Evolutionary conservation across 176 grass and related monocot genomes (phyloP).

Genomic region (Stipa capillata): DNA sequence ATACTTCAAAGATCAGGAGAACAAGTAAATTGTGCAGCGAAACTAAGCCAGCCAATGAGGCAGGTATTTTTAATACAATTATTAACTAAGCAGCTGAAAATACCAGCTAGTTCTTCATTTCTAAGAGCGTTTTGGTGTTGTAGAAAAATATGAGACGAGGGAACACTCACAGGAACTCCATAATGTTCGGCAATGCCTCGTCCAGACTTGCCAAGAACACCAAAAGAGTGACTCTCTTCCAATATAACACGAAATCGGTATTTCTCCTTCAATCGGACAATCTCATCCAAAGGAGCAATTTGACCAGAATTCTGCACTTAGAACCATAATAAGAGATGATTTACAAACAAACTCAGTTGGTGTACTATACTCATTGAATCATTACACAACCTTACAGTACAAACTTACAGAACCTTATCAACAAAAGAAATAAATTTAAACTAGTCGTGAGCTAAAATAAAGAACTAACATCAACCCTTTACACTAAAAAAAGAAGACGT

Average conservation of each 20-base stretch:
- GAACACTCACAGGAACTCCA: conserved; percentile 35
- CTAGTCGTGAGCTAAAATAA: too few species aligned
- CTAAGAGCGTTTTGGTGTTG: background rate
- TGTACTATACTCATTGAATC: background rate
- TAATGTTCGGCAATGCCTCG: conserved; percentile 58
- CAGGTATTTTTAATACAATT: background rate
- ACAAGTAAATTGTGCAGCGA: background rate
- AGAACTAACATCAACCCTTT: too few species aligned
- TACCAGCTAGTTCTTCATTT: background rate
- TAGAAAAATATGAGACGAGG: background rate
- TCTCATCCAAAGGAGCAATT: conserved; percentile 53
- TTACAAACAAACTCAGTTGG: background rate
- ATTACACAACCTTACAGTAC: background rate
- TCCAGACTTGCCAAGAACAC: conserved; percentile 49
- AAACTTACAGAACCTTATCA: too few species aligned
- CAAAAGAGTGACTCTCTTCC: conserved; percentile 60
- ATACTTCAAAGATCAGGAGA: background rate
- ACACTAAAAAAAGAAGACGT: too few species aligned
- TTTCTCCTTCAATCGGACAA: conserved; percentile 52
- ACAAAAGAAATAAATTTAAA: too few species aligned
- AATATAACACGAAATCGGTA: conserved; percentile 45
- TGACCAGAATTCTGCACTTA: conserved; percentile 49
- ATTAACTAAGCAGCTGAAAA: background rate
- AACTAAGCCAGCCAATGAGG: background rate
- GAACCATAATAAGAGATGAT: background rate